Evolutionary conservation across 2,329 filamentous ascomycete genomes (phyloP), one percentile per base, ranked within the genome.

Genomic region (Curvularia sp.): DNA sequence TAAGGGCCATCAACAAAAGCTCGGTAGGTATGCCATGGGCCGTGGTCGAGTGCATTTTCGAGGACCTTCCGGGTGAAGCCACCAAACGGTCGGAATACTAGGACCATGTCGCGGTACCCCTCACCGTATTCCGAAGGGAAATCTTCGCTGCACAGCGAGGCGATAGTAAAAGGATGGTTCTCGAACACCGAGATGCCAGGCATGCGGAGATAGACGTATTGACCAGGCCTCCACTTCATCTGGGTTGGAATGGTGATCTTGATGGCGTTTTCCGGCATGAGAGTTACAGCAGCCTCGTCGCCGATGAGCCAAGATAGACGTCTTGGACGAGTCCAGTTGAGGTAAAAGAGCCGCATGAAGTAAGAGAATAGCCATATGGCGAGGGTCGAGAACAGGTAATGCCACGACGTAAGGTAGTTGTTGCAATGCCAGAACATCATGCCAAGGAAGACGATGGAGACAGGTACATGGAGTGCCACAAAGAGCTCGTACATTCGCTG

Each of bases 351-450:
- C 15, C 94, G 87, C 67, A 89, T 78, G 25, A 88, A 69, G 73
- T 95, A 93, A 51, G 92, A 95, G 5, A 89, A 67, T 1, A 84
- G 80, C 88, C 93, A 95, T 61, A 97, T 92, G 42, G 80, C 90
- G 23, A 93, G 78, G 0, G 92, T 95, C 1, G 91, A 87, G 70
- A 87, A 96, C 2, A 98, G 85, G 71, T 97, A 98, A 71, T 86
- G 83, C 93, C 93, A 97, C 0, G 93, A 96, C 53, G 88, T 89
- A 36, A 97, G 84, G 67, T 91, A 96, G 77, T 97, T 97, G 77
- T 93, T 90, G 69, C 91, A 95, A 77, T 98, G 94, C 94, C 94
- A 98, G 79, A 98, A 96, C 27, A 98, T 83, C 74, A 96, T 85
- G 1, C 84, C 93, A 6, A 97, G 81, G 71, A 95, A 96, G 13